Conservation (phyloP, 2,329 filamentous ascomycete species). For the Cercospora sojina region DNA sequence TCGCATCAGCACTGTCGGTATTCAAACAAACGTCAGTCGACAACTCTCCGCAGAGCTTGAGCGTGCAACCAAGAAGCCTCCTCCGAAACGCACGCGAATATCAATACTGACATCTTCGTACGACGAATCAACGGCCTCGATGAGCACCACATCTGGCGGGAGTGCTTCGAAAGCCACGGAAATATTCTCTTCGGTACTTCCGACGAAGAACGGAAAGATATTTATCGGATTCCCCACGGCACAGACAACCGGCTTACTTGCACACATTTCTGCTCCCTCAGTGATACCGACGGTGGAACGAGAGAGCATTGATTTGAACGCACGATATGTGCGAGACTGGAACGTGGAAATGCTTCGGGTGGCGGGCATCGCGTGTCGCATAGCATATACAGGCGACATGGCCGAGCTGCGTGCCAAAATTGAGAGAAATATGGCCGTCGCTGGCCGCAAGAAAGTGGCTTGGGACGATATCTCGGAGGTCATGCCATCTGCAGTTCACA, state of each 20-base stretch:
- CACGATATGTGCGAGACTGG: conserved; percentile 91
- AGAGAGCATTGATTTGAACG: conserved; percentile 95
- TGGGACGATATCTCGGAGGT: conserved; percentile 65
- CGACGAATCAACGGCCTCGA: conserved; percentile 70
- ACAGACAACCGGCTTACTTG: conserved; percentile 89
- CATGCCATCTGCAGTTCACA: conserved; percentile 76
- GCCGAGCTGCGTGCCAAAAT: conserved; percentile 60
- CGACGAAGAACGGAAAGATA: conserved; percentile 82
- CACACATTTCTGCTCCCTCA: conserved; percentile 92
- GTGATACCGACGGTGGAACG: conserved; percentile 96
- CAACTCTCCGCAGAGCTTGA: conserved; percentile 83
- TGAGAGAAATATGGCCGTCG: conserved; percentile 41
- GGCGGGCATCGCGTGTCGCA: conserved; percentile 82
- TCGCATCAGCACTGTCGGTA: conserved; percentile 77
- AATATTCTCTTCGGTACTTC: conserved; percentile 86
- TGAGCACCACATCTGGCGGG: conserved; percentile 52
- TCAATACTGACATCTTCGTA: conserved; percentile 90
- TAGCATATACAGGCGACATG: conserved; percentile 90
- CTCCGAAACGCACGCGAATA: conserved; percentile 81
- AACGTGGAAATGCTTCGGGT: conserved; percentile 90
- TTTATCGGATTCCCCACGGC: conserved; percentile 98
- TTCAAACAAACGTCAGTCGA: conserved; percentile 71
- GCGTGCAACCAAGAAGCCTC: conserved; percentile 94
- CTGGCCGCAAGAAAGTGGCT: conserved; percentile 50
- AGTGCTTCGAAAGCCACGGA: conserved; percentile 62